phyloP scores from a whole-genome alignment of 352 stramenopile species.

The Phytophthora pluvialis region DNA sequence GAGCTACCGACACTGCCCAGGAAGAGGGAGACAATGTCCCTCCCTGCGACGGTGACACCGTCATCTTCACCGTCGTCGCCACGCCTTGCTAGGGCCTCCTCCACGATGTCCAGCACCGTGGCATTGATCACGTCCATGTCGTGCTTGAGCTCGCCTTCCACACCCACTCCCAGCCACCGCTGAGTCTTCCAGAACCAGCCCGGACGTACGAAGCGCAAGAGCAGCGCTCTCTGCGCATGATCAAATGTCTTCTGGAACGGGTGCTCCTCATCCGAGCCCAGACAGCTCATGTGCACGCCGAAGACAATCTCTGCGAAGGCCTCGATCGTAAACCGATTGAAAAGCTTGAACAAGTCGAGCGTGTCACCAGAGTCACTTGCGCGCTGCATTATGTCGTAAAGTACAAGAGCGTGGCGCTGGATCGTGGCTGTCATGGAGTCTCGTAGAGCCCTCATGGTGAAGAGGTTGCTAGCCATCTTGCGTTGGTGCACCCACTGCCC shows the following conservation, averaged over 20 bases:
- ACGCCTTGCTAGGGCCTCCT: constrained; percentile 29
- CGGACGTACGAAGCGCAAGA: constrained; percentile 45
- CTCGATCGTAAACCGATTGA: constrained; percentile 70
- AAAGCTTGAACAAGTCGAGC: constrained; percentile 47
- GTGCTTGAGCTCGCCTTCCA: constrained; percentile 39
- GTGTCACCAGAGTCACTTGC: not conserved
- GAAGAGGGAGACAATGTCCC: constrained; percentile 38
- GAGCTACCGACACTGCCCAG: constrained; percentile 30
- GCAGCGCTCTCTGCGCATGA: constrained; percentile 36
- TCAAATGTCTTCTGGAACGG: constrained; percentile 68
- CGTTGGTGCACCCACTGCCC: constrained; percentile 65
- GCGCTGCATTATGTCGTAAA: constrained; percentile 33
- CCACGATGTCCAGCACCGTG: constrained; percentile 49
- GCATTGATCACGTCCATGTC: constrained; percentile 48
- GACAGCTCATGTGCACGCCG: constrained; percentile 50
- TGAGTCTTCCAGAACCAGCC: constrained; percentile 55
- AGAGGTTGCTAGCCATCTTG: constrained; percentile 86
- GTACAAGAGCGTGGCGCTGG: constrained; percentile 22
- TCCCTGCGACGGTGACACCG: not conserved
- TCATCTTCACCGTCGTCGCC: not conserved
- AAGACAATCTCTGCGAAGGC: constrained; percentile 77
- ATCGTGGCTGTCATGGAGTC: constrained; percentile 47
- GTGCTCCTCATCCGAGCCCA: constrained; percentile 43
- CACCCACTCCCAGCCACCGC: constrained; percentile 39
- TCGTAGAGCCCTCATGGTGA: constrained; percentile 54